Evolutionary conservation across 768 basidiomycete genomes (phyloP).

Genomic region (Trametes punicea): DNA sequence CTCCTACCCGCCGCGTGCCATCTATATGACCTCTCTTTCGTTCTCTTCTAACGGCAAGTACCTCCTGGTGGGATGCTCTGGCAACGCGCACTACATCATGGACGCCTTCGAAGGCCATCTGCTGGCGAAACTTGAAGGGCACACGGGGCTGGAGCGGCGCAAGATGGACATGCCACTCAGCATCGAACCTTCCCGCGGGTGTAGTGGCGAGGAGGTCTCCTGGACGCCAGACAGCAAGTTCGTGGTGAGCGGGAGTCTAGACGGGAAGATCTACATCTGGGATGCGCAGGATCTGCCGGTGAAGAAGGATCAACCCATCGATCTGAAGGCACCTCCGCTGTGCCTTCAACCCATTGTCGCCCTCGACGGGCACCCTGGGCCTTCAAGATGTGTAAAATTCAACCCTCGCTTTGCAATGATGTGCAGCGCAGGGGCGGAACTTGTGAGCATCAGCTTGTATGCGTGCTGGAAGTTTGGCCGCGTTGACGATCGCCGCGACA

Average conservation of each 20-base stretch:
- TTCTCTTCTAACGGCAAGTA: conserved; percentile 92
- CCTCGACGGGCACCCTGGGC: conserved; percentile 80
- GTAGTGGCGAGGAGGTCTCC: conserved; percentile 88
- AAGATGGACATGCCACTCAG: conserved; percentile 41
- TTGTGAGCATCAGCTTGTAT: conserved; percentile 47
- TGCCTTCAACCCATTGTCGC: conserved; percentile 48
- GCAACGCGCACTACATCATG: conserved; percentile 87
- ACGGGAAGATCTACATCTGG: conserved; percentile 87
- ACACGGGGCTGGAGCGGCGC: conserved; percentile 76
- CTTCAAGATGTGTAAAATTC: conserved; percentile 82
- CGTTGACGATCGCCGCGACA: conserved; percentile 23
- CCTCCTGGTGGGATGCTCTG: conserved; percentile 89
- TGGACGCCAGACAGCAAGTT: conserved; percentile 97
- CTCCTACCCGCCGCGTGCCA: conserved; percentile 82
- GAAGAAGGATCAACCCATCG: conserved; percentile 45
- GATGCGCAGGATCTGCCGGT: conserved; percentile 66
- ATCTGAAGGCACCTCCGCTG: conserved; percentile 50
- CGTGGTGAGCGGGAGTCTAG: conserved; percentile 78
- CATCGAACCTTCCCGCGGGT: conserved; percentile 72
- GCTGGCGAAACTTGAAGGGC: conserved; percentile 82
- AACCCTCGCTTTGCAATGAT: conserved; percentile 91
- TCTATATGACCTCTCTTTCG: conserved; percentile 85
- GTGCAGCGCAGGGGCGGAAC: conserved; percentile 75
- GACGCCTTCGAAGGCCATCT: conserved; percentile 87
- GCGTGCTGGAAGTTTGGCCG: neutral